Base-by-base conservation (phyloP, 371 early-diverging fungal species). In the Mucor mucedo region DNA sequence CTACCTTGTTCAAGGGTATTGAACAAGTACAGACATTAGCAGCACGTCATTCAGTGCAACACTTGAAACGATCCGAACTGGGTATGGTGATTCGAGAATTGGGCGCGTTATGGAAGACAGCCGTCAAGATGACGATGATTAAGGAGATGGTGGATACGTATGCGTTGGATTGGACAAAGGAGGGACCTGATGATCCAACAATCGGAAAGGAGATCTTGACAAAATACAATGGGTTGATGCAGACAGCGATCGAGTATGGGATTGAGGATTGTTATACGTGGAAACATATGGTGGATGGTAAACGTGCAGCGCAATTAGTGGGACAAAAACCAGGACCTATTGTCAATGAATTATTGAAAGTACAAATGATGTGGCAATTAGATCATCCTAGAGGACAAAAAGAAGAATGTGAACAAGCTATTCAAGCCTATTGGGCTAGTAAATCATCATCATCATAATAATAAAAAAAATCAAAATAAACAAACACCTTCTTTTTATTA, bases 341-440 rank as follows among this genome's bases (percentile, higher is more conserved):
- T 2, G 77, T 94, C 11, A 80, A 77, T 52, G 62, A 60, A 16
- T 68, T 87, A 33, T 68, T 93, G 10, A 69, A 79, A 8, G 56
- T 67, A 3, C 75, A 92, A 55, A 89, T 94, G 83, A 80, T 72
- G 35, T 94, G 91, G 91, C 94, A 94, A 74, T 71, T 94, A 41
- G 82, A 75, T 2, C 59, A 90, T 75, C 89, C 89, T 5, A 55
- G 73, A 3, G 91, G 88, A 2, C 83, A 87, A 7, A 69, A 54
- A 39, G 84, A 80, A 13, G 84, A 90, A 49, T 90, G 91, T 57
- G 65, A 63, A 63, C 58, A 72, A n/a, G 75, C 68, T 44, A 70
- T 85, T 11, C 63, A 70, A 49, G 11, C 29, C 21, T 69, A 75
- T 48, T 83, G 81, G 79, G 48, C 64, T 45, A 64, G 47, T 50